These are phyloP conservation scores for Rhodotorula diobovata DNA, from an alignment of 768 basidiomycete species.

Conservation along the genomic window DNA sequence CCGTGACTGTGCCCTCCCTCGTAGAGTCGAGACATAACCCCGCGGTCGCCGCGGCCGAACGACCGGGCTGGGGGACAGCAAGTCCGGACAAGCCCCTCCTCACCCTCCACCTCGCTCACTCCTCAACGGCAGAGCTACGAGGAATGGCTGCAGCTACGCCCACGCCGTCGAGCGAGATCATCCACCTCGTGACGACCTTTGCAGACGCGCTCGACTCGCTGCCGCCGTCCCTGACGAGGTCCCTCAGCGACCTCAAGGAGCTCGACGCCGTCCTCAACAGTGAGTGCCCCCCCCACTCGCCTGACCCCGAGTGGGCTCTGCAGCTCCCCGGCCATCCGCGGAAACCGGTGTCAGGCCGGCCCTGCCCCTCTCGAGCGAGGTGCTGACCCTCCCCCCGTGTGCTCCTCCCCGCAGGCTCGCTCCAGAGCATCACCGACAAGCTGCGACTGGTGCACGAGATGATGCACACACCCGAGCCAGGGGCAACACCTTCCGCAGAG, in stretches of 20 bases:
- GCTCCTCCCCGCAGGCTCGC: constrained; percentile 57
- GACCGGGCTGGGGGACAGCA: too few relatives aligned
- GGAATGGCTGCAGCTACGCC: constrained; percentile 13
- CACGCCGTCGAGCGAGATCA: constrained; percentile 35
- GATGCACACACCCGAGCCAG: constrained; percentile 50
- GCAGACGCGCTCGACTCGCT: constrained; percentile 88
- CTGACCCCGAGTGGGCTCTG: neutral
- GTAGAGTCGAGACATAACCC: too few relatives aligned
- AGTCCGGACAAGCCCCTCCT: too few relatives aligned
- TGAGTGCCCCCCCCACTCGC: constrained; percentile 43
- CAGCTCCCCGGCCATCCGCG: neutral
- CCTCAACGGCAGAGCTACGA: neutral
- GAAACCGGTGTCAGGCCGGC: too few relatives aligned
- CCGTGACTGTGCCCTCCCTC: too few relatives aligned
- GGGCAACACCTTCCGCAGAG: constrained; percentile 50
- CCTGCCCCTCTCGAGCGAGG: too few relatives aligned
- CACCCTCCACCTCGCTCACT: neutral
- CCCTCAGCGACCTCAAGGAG: constrained; percentile 92
- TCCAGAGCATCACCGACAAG: constrained; percentile 72
- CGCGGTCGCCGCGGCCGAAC: neutral
- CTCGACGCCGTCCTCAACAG: constrained; percentile 84
- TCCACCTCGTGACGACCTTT: constrained; percentile 56
- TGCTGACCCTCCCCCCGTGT: neutral
- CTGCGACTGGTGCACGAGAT: constrained; percentile 68
- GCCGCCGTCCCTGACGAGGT: constrained; percentile 87